These are phyloP conservation scores for Colletotrichum tamarilloi DNA, from an alignment of 2,329 filamentous ascomycete species.

Conservation along the genomic window DNA sequence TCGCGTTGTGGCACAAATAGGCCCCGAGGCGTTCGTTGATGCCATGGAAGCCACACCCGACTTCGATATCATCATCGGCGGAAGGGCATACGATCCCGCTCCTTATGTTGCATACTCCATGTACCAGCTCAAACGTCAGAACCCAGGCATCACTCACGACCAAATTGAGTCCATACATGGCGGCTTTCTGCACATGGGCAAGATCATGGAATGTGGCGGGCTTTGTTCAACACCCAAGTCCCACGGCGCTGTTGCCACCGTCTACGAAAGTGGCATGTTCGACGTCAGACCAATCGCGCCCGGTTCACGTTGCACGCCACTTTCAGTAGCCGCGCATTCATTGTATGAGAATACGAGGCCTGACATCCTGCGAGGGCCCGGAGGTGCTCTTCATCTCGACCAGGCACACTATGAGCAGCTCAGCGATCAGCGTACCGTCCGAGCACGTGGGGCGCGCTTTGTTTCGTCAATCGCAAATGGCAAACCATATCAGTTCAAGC, in stretches of 20 bases:
- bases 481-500: conserved; percentile 56
- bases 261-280: conserved; percentile 55
- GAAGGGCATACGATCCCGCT: conserved; percentile 54
- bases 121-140: conserved; percentile 31
- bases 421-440: conserved; percentile 48
- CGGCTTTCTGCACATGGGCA: conserved; percentile 62
- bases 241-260: conserved; percentile 51
- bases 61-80: conserved; percentile 60
- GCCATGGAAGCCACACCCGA: conserved; percentile 54
- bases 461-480: conserved; percentile 31
- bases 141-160: not conserved
- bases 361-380: conserved; percentile 61
- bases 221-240: conserved; percentile 60
- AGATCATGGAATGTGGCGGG: conserved; percentile 65
- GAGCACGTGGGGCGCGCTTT: conserved; percentile 52
- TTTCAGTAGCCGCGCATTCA: conserved; percentile 63
- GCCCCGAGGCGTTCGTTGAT: conserved; percentile 55
- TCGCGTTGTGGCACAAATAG: conserved; percentile 57
- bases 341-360: conserved; percentile 66
- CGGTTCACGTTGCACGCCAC: conserved; percentile 54
- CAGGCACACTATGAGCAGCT: conserved; percentile 55
- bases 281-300: conserved; percentile 56
- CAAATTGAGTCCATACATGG: conserved; percentile 43
- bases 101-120: conserved; percentile 51
- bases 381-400: conserved; percentile 56